Evolutionary conservation across 1,284 basidiomycete species (phyloP), one percentile per base, ranked within the genome.

Genomic region (Moesziomyces parantarcticus): DNA sequence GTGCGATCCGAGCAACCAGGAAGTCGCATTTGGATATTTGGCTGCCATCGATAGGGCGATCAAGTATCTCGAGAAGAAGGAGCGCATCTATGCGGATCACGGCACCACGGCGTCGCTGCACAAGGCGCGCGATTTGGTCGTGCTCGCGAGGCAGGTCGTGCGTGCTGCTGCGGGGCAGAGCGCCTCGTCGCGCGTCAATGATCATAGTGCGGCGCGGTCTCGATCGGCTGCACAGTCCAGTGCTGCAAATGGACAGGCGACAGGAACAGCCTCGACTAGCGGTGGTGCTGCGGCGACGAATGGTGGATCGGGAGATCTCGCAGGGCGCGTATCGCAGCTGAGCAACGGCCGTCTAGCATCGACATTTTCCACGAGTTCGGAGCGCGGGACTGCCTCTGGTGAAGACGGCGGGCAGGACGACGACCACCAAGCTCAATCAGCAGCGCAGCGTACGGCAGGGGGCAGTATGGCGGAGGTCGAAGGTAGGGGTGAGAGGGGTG

Each of bases 11-110:
- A 64, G 61, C 55, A 65, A 65, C 22, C 66, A 74, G 42, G 55
- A 69, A 23, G n/a, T 53, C 21, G 71, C 71, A 2, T 74, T 74
- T 25, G 66, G 53, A 7, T 69, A 74, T 32, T 21, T 74, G 9
- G 71, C 71, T 0, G 54, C 61, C 18, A 66, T 74, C 40, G 71
- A 74, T 32, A 42, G 71, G 20, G 66, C 66, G 16, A 69, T 74
- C 51, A 74, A 74, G 39, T 69, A 69, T 32, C 44, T 74, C 20
- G 71, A 74, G 50, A 62, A 62, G 49, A 69, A 65, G 55, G 66
- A 66, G 40, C 59, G 55, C 16, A 69, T 63, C 54, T 74, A 69
- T 40, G 58, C 59, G 21, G 71, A 74, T 50, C 58, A 61, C 32
- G 71, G 71, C 22, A 73, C 70, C 9, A 59, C 50, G n/a, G 70